Evolutionary conservation across 257 asterid species (phyloP), one percentile per base, ranked within the genome.

Genomic region (Mentha longifolia): DNA sequence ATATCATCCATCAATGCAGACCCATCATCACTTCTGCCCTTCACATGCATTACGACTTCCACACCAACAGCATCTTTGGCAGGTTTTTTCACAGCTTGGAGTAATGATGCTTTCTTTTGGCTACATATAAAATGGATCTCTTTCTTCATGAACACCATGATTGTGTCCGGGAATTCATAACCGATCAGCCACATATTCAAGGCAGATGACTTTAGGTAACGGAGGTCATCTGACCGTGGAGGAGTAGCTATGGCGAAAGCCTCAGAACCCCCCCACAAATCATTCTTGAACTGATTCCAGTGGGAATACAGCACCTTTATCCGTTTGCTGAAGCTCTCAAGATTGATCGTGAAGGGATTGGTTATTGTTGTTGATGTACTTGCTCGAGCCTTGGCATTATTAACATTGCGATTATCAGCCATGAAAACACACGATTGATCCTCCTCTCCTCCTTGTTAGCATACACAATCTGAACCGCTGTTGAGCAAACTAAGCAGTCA

Each of bases 111-210:
- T 75, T 86, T 86, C 74, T 84, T 86, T 60, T 76, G 87, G 81
- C 86, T 82, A 65, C 92, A 84, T 3, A 86, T 71, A 16, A 82
- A 76, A 73, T 82, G 86, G 46, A 84, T 76, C 35, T 86, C 77
- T 45, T 82, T 82, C 81, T 67, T 71, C 78, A 43, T 42, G 76
- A 86, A 86, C 22, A 84, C 89, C 85, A 86, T 86, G 41, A 84
- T 80, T 3, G 92, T 86, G 71, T 86, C 92, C 3, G 89, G 86
- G 25, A 86, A 86, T 33, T 84, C 92, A 57, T 86, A 82, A 12
- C 86, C 89, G 31, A 86, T 68, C 76, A 86, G 80, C 92, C 92
- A 86, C 57, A 84, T 78, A 65, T 76, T 78, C 72, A 86, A 49
- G 14, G 86, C 82, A 0, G 87, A 86, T 1, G 91, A 85, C 41